phyloP scores from a whole-genome alignment of 23 red algal genomes.

The Gracilariopsis chorda region DNA sequence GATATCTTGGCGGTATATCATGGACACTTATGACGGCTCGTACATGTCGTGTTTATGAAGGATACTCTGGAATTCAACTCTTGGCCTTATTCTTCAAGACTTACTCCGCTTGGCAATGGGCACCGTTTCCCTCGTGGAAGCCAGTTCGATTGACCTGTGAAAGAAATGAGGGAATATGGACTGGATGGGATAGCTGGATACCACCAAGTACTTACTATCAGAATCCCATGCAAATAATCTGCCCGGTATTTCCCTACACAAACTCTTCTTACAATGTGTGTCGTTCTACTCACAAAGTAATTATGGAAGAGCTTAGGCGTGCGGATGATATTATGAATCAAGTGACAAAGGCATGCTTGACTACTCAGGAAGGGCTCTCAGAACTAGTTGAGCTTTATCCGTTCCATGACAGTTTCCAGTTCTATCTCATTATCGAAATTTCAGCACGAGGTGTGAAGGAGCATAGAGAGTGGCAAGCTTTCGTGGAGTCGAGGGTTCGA shows the following conservation, averaged over 20 bases:
- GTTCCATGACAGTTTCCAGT: neutral
- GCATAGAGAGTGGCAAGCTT: slow-evolving; percentile 11
- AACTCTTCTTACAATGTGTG: slow-evolving; percentile 26
- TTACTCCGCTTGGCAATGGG: neutral
- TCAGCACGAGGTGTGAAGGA: neutral
- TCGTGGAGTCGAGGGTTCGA: slow-evolving; percentile 9
- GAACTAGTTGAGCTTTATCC: neutral
- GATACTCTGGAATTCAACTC: neutral
- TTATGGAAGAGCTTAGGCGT: neutral
- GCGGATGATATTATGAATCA: neutral
- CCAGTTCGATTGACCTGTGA: neutral
- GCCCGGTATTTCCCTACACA: neutral
- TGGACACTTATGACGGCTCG: neutral
- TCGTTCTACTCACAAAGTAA: neutral
- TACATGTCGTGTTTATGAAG: slow-evolving; percentile 6
- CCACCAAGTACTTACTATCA: slow-evolving; percentile 1
- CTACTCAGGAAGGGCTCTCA: neutral
- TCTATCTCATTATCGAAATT: neutral
- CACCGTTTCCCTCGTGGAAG: neutral
- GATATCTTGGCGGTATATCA: neutral
- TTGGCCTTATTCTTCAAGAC: slow-evolving; percentile 18
- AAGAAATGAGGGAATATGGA: neutral
- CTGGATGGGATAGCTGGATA: neutral
- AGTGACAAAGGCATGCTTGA: neutral
- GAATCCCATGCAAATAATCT: slow-evolving; percentile 22